A percentile compares a stretch with the other conserved stretches of the same genome.
Conservation (phyloP, 306 rosid genomes). For the Cajanus cajan region DNA sequence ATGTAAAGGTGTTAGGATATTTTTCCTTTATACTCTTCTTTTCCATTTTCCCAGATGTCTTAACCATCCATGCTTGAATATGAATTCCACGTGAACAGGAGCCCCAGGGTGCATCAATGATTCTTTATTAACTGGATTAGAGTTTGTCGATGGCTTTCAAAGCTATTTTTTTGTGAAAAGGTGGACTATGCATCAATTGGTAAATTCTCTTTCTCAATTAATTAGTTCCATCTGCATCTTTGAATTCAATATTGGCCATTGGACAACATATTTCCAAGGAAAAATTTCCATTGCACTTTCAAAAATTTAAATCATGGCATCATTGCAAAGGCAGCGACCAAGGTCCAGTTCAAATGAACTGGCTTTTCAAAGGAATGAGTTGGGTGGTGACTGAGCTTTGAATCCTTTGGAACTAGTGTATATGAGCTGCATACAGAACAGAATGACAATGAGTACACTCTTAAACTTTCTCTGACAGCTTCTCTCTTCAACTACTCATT, state of each 20-base stretch:
- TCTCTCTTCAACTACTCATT: constrained; percentile 2
- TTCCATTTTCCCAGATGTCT: constrained; percentile 17
- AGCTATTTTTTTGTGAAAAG: constrained; percentile 82
- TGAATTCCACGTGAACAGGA: constrained; percentile 60
- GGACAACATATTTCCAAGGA: constrained; percentile 17
- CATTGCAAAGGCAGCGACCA: constrained; percentile 22
- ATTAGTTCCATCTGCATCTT: constrained; percentile 26
- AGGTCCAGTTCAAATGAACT: constrained; percentile 26
- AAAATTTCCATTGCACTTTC: constrained; percentile 5
- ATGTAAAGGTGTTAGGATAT: neutral
- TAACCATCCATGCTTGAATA: constrained; percentile 26
- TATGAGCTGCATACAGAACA: constrained; percentile 5
- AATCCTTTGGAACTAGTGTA: constrained; percentile 20
- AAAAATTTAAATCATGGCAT: constrained; percentile 11
- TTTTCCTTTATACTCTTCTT: constrained; percentile 1
- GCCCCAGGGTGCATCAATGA: constrained; percentile 94
- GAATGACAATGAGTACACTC: constrained; percentile 3
- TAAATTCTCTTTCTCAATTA: constrained; percentile 42
- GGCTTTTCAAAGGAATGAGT: constrained; percentile 8
- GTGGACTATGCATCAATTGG: constrained; percentile 99
- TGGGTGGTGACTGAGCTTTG: constrained; percentile 23
- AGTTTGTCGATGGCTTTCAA: constrained; percentile 84
- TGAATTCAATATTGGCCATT: neutral
- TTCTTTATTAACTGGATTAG: constrained; percentile 85
- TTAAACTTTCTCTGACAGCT: neutral